Conservation (phyloP, 1,139 yeast species). For the Saccharomyces pastorianus region DNA sequence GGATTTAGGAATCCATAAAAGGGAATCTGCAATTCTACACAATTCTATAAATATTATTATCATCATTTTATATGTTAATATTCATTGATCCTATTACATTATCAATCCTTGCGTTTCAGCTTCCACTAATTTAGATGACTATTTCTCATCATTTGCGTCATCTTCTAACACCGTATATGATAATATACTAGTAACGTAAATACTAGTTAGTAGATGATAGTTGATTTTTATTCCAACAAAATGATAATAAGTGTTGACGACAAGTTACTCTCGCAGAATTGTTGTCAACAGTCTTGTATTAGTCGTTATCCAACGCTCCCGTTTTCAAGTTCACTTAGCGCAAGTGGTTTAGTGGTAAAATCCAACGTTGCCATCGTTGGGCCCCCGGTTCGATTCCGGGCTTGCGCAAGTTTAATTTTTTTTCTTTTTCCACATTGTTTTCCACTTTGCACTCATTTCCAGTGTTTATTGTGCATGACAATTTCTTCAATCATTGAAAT, state of each 20-base stretch:
- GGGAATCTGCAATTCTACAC: too few species aligned
- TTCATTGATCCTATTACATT: too few species aligned
- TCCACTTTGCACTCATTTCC: not conserved
- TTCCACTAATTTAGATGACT: too few species aligned
- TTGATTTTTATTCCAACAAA: too few species aligned
- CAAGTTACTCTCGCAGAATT: not conserved
- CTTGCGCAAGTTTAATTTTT: not conserved
- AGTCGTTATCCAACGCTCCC: not conserved
- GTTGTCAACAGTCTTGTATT: not conserved
- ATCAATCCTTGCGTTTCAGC: too few species aligned
- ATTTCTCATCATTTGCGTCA: too few species aligned
- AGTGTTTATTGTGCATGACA: not conserved
- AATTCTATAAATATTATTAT: too few species aligned
- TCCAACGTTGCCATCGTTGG: slow-evolving; percentile 1
- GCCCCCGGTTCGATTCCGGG: slow-evolving; percentile 1
- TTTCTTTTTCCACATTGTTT: not conserved
- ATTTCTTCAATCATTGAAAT: not conserved
- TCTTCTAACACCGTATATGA: too few species aligned
- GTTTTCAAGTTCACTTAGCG: not conserved
- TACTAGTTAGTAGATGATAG: too few species aligned
- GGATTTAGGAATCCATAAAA: too few species aligned
- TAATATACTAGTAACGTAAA: too few species aligned
- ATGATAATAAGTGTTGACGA: not conserved
- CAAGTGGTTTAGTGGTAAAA: slow-evolving; percentile 1
- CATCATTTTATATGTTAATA: too few species aligned